Percentiles rank a stretch among this genome's conserved stretches.
These are phyloP conservation scores for Cytospora paraplurivora DNA, from an alignment of 2,329 filamentous ascomycete genomes.

Conservation along the genomic window DNA sequence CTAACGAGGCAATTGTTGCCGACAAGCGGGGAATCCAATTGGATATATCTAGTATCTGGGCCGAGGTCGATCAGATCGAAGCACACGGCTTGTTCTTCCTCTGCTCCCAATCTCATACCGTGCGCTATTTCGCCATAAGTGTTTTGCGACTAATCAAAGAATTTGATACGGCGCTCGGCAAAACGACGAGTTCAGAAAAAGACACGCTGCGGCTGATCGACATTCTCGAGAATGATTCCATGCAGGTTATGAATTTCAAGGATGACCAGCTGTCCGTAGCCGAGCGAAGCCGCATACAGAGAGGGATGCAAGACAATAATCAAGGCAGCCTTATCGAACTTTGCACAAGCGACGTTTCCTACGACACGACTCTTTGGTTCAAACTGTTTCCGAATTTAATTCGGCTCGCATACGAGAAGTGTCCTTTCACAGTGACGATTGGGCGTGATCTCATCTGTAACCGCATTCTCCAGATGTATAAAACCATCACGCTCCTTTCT, in stretches of 20 bases:
- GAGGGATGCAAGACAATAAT: conserved; percentile 83
- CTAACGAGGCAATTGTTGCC: conserved; percentile 61
- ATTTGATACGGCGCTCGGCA: conserved; percentile 86
- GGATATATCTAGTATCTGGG: conserved; percentile 84
- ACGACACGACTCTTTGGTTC: conserved; percentile 94
- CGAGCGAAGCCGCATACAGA: conserved; percentile 87
- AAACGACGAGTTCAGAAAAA: conserved; percentile 58
- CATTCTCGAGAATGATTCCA: conserved; percentile 87
- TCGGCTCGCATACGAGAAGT: conserved; percentile 85
- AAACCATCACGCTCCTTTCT: conserved; percentile 75
- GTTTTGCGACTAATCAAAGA: conserved; percentile 90
- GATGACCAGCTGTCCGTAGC: conserved; percentile 89
- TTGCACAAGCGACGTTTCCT: conserved; percentile 92
- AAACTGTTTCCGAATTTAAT: conserved; percentile 97
- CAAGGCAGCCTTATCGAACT: conserved; percentile 89
- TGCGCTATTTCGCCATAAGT: conserved; percentile 87
- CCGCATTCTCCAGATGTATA: conserved; percentile 90
- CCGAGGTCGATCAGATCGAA: conserved; percentile 94
- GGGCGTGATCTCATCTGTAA: conserved; percentile 92
- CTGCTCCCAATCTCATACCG: conserved; percentile 89
- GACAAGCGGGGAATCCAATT: conserved; percentile 76
- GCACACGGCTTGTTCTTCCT: conserved; percentile 96
- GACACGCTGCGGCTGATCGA: conserved; percentile 78
- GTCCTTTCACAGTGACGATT: conserved; percentile 86
- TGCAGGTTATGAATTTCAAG: conserved; percentile 87